Base-by-base conservation (phyloP, 2,329 filamentous ascomycete genomes). In the Leptographium flavum region DNA sequence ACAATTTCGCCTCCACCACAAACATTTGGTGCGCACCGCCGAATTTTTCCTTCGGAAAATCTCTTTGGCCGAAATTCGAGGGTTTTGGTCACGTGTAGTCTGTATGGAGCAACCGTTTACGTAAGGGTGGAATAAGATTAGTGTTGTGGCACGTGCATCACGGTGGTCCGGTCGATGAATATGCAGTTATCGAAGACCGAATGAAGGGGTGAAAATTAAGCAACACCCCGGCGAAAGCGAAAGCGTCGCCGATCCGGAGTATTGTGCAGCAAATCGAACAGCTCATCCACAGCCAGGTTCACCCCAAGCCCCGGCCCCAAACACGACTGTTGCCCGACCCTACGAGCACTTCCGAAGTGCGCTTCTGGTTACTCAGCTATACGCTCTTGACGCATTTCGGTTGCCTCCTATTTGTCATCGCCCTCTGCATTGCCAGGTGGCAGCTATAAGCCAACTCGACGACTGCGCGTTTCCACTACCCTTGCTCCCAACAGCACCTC, bases 21-120 rank as follows among this genome's bases (percentile, higher is more conserved):
- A n/a, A 39, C 42, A 42, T 47, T 52, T 49, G 42, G 49, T 52
- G 50, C 49, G 47, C 37, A 17, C 37, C 17, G 17, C n/a, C n/a
- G 37, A 31, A 21, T 38, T 37, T 37, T 42, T 8, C 5, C n/a
- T 22, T 38, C 13, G 49, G 48, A 48, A 3, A 43, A 49, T 50
- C 11, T 13, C 31, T 50, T 42, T 42, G 41, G 39, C 49, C 44
- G 44, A 19, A 14, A 4, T 39, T 4, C 19, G 39, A 39, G 44
- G 35, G 35, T 37, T 35, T 42, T 17, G 4, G 13, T 45, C 44
- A 45, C 44, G 44, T 45, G 43, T n/a, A n/a, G 6, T n/a, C 2
- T 7, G 21, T 1, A 14, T 7, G 14, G 19, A 1, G n/a, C n/a
- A n/a, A n/a, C n/a, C n/a, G n/a, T n/a, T n/a, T n/a, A n/a, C n/a